Conservation (phyloP, 768 basidiomycete genomes). For the Tephrocybe sp. region DNA sequence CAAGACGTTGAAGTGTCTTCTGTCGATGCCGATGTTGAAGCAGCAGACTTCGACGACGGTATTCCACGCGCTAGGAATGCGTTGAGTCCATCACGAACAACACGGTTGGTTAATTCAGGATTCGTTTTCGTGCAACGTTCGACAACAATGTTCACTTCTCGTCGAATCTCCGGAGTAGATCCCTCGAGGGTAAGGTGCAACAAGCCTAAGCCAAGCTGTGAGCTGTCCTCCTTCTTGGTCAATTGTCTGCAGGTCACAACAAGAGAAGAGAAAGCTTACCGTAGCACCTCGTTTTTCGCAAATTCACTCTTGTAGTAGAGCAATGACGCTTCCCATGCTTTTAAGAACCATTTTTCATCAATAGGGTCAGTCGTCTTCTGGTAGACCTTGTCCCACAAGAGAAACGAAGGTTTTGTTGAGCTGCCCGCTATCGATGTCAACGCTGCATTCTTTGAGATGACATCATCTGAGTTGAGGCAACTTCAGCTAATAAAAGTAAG, state of each 20-base stretch:
- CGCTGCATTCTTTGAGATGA: slow-evolving; percentile 46
- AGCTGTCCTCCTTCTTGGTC: slow-evolving; percentile 34
- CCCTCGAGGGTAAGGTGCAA: slow-evolving; percentile 69
- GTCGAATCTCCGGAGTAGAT: slow-evolving; percentile 52
- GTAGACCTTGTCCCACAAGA: slow-evolving; percentile 87
- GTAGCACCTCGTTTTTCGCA: slow-evolving; percentile 48
- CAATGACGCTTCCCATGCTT: slow-evolving; percentile 55
- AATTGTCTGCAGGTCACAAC: slow-evolving; percentile 1
- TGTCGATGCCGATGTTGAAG: slow-evolving; percentile 24
- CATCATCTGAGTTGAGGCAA: slow-evolving; percentile 33
- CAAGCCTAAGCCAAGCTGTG: slow-evolving; percentile 63
- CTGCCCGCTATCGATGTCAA: slow-evolving; percentile 48
- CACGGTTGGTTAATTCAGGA: slow-evolving; percentile 49
- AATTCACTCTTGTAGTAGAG: slow-evolving; percentile 50
- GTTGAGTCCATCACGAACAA: slow-evolving; percentile 63
- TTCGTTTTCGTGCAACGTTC: slow-evolving; percentile 32
- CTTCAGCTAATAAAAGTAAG: slow-evolving; percentile 1
- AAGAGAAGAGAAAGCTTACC: slow-evolving; percentile 37
- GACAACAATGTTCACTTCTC: slow-evolving; percentile 44
- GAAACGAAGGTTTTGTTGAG: slow-evolving; percentile 75
- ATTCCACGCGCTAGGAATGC: slow-evolving; percentile 42
- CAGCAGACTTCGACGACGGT: slow-evolving; percentile 21
- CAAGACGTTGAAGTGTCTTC: slow-evolving; percentile 34
- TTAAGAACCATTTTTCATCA: slow-evolving; percentile 78
- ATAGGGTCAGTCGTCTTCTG: slow-evolving; percentile 60